Conservation (phyloP, 495 filamentous ascomycete genomes). For the Aspergillus indologenus region DNA sequence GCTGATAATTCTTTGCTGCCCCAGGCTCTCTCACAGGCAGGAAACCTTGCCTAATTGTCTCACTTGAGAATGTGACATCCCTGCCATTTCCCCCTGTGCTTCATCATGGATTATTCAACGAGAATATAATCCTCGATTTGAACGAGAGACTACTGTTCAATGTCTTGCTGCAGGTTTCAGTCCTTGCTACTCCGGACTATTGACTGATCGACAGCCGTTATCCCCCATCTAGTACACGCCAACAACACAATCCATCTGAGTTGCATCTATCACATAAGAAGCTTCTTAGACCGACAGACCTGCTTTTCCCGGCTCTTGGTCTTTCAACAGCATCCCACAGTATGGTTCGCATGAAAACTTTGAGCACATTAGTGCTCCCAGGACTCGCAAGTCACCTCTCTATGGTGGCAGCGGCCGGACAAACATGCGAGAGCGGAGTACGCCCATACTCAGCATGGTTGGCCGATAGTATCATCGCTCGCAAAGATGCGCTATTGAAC, state of each 20-base stretch:
- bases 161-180: not conserved
- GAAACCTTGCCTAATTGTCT: not conserved
- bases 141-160: not conserved
- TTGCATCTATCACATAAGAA: not conserved
- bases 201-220: not conserved
- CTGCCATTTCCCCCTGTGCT: not conserved
- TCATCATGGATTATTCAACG: too few species aligned
- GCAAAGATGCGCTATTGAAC: conserved; percentile 37
- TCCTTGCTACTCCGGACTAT: not conserved
- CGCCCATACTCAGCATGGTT: conserved; percentile 42
- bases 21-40: not conserved
- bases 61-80: not conserved
- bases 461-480: conserved; percentile 48
- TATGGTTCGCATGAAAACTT: not conserved
- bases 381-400: not conserved
- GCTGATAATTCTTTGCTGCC: not conserved
- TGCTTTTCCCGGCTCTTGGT: not conserved
- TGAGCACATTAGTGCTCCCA: not conserved
- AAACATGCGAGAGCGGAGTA: not conserved
- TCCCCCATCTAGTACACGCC: not conserved
- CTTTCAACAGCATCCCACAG: not conserved
- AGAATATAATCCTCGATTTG: too few species aligned
- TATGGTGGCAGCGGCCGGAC: not conserved
- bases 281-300: not conserved
- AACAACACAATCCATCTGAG: not conserved